Evolutionary conservation across 2,329 filamentous ascomycete species (phyloP), one percentile per base, ranked within the genome.

Genomic region (Fusarium equiseti): DNA sequence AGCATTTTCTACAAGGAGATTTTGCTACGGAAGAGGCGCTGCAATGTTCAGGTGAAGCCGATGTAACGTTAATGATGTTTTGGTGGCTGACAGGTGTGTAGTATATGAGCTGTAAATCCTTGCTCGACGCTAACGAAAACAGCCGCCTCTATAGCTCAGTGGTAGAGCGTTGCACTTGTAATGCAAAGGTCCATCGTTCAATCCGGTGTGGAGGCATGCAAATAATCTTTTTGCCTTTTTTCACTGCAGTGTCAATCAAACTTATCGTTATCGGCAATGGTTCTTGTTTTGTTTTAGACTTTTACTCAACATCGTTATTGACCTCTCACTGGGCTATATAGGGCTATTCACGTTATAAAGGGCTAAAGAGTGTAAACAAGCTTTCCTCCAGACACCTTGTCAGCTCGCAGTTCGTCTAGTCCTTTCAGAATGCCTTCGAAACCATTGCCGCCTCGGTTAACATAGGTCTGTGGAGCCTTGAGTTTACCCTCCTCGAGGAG

Each of bases 81-180:
- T 27, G 1, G 8, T 16, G 6, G 2, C 8, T 3, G 2, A 1
- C 2, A 3, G 2, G 0, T 7, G 0, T 0, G 2, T 0, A 13
- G 35, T 6, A 43, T 29, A 62, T 62, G 12, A 0, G 1, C 0
- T 18, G 6, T 5, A 11, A 11, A 4, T 5, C 2, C 0, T 1
- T 10, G 7, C 4, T 16, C 13, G 12, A 24, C 8, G 24, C 11
- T 12, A 26, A 26, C 35, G 35, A n/a, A 26, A 13, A 7, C 5
- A 26, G 13, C n/a, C 16, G 63, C 63, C 63, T 66, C 49, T 66
- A 66, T 66, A 66, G 63, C 63, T 66, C 63, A 66, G 63, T 67
- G 63, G 63, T 66, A 66, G 63, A 66, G 63, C 63, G 63, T 66
- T 31, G 63, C 63, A 66, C 63, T 66, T 66, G 63, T 66, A 66